Base-by-base conservation (phyloP, 345 rosid species). In the Hirschfeldia incana region DNA sequence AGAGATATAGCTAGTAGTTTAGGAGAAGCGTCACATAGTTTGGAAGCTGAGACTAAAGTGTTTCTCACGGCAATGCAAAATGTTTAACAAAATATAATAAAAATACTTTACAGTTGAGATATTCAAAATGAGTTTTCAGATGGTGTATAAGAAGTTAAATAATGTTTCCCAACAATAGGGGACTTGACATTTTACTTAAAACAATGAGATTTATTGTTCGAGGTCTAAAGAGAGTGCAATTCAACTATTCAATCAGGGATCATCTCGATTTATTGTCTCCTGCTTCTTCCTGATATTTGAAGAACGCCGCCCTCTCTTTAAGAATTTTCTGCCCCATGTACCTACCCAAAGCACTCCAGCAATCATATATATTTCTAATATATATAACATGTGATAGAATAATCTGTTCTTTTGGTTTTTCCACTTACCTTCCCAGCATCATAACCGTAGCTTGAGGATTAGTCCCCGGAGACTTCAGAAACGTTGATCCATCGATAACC, bases 371-470 rank as follows among this genome's bases (percentile, higher is more conserved):
- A 37, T 10, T 46, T 34, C n/a, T 34, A 37, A 17, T 12, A 29
- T 8, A 21, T 17, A 17, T 51, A 46, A 11, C 53, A 46, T 46
- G 13, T 36, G 36, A 5, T 51, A 12, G 6, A 16, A 57, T 36
- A 8, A 64, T 44, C 61, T 29, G 1, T 10, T 29, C 28, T 26
- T 58, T 58, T 58, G 62, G 30, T n/a, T 17, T 9, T 6, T 33
- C 0, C 12, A 4, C 46, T 67, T 78, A 89, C 96, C 93, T 91
- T 86, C 93, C 91, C 10, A 91, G 88, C 93, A 91, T 89, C 95
- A 91, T 89, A 29, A 86, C 76, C 12, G 95, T 87, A 15, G 93
- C 93, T 73, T 90, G 93, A 46, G 90, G 93, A 77, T 89, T 90
- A 15, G 95, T 86, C 30, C 91, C 93, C 0, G 93, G 93, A 1